A percentile compares a stretch with the other conserved stretches of the same genome.
Conservation (phyloP, 768 basidiomycete genomes). For the Polyporus arcularius region DNA sequence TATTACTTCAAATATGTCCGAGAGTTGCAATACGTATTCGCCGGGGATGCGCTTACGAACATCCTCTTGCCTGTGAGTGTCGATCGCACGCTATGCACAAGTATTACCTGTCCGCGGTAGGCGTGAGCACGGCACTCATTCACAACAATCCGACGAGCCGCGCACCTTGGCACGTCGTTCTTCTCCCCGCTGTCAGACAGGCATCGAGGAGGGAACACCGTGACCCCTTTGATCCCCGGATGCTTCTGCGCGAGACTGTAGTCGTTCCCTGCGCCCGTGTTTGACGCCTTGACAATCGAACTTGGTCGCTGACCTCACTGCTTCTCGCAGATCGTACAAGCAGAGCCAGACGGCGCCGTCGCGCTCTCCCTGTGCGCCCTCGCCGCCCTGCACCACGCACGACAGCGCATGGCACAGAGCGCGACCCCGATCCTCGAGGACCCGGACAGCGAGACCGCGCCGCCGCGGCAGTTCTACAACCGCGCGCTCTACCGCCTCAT, state of each 20-base stretch:
- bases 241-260: too few species aligned
- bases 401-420: constrained; percentile 63
- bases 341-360: constrained; percentile 70
- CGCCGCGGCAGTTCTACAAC: constrained; percentile 66
- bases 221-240: too few species aligned
- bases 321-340: constrained; percentile 49
- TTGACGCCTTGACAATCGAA: not conserved
- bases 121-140: not conserved
- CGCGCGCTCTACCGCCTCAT: constrained; percentile 47
- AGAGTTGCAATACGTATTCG: constrained; percentile 65
- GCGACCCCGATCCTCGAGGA: constrained; percentile 40
- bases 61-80: constrained; percentile 63
- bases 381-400: constrained; percentile 67
- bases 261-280: not conserved
- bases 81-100: not conserved
- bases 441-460: constrained; percentile 52
- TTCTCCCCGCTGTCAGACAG: not conserved
- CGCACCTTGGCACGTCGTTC: not conserved
- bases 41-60: constrained; percentile 60
- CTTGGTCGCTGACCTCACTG: constrained; percentile 18
- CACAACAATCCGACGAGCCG: not conserved
- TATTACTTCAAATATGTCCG: constrained; percentile 79
- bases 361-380: constrained; percentile 78
- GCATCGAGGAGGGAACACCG: too few species aligned
- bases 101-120: not conserved